Evolutionary conservation across 1,284 basidiomycete species (phyloP).

Genomic region (Apiotrichum porosum): DNA sequence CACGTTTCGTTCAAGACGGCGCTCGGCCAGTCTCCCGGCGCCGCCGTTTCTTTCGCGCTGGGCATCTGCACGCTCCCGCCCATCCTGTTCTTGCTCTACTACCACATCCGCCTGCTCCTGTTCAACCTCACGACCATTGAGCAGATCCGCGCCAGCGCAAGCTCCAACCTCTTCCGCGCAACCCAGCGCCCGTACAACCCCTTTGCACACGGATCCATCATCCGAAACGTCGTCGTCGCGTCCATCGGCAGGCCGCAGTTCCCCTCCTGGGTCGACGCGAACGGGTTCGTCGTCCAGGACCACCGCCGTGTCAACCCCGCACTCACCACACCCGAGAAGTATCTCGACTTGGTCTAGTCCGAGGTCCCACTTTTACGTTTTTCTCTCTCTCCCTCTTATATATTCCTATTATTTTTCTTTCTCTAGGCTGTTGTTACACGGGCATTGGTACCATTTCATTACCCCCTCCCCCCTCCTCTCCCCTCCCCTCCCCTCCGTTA

Average conservation of each 20-base stretch:
- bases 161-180: slow-evolving; percentile 29
- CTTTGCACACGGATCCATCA: slow-evolving; percentile 32
- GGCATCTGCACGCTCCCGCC: slow-evolving; percentile 71
- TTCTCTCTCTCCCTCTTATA: too few species aligned
- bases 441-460: background rate
- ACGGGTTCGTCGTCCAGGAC: slow-evolving; percentile 31
- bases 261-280: slow-evolving; percentile 46
- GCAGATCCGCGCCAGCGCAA: slow-evolving; percentile 51
- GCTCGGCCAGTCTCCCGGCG: slow-evolving; percentile 61
- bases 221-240: slow-evolving; percentile 39
- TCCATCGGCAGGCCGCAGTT: slow-evolving; percentile 44
- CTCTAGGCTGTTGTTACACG: background rate
- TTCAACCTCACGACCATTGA: slow-evolving; percentile 89
- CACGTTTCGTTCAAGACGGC: slow-evolving; percentile 58
- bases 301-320: slow-evolving; percentile 41
- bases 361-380: background rate
- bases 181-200: slow-evolving; percentile 41
- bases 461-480: background rate
- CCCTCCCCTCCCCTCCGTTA: too few species aligned
- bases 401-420: background rate
- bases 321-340: slow-evolving; percentile 27
- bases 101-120: slow-evolving; percentile 75
- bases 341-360: slow-evolving; percentile 20
- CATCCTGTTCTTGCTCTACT: slow-evolving; percentile 67
- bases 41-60: slow-evolving; percentile 69